Evolutionary conservation across 495 filamentous ascomycete genomes (phyloP).

Genomic region (Niebla homalea): DNA sequence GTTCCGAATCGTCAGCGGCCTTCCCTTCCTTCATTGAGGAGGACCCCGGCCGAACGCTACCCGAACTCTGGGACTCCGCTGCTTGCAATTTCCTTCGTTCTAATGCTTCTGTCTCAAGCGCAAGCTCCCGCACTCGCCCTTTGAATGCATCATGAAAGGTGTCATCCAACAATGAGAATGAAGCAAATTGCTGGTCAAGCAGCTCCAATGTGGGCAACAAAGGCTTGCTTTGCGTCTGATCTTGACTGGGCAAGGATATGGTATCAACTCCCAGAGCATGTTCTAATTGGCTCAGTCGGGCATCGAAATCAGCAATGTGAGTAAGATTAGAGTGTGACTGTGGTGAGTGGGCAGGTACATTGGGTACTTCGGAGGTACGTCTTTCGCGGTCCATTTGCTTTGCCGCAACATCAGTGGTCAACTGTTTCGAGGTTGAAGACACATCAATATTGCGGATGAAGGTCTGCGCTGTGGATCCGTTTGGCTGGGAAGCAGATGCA

Average conservation of each 20-base stretch:
- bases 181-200: slow-evolving; percentile 58
- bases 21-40: neutral
- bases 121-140: slow-evolving; percentile 19
- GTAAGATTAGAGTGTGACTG: slow-evolving; percentile 12
- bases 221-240: slow-evolving; percentile 43
- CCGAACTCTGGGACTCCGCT: slow-evolving; percentile 38
- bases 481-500: slow-evolving; percentile 18
- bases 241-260: slow-evolving; percentile 45
- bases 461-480: too few relatives aligned
- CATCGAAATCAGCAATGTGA: slow-evolving; percentile 78
- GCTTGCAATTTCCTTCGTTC: slow-evolving; percentile 56
- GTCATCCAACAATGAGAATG: slow-evolving; percentile 48
- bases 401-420: too few relatives aligned
- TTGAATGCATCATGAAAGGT: slow-evolving; percentile 27
- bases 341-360: too few relatives aligned
- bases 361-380: too few relatives aligned
- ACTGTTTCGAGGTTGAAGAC: too few relatives aligned
- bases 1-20: slow-evolving; percentile 33
- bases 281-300: slow-evolving; percentile 65
- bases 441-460: too few relatives aligned
- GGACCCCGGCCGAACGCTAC: neutral
- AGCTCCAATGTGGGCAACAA: slow-evolving; percentile 69
- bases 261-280: slow-evolving; percentile 64
- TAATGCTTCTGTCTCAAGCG: slow-evolving; percentile 66
- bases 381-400: too few relatives aligned